Evolutionary conservation across 2,329 filamentous ascomycete genomes (phyloP), one percentile per base, ranked within the genome.

Genomic region (Catunica adiposa): DNA sequence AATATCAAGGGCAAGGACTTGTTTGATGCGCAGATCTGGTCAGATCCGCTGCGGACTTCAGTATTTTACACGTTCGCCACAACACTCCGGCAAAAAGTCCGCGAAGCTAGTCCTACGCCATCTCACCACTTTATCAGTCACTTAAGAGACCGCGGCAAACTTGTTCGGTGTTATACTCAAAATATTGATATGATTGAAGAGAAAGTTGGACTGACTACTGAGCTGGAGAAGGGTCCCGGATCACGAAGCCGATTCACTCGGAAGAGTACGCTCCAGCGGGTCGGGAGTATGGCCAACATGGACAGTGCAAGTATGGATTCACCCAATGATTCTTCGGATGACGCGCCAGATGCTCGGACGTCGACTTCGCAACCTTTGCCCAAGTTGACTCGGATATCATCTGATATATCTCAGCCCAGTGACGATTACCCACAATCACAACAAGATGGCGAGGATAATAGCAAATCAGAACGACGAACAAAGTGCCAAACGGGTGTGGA

Each of bases 121-220:
- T 83, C 80, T 1, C 83, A 87, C 66, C 77, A 76, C 56, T 86
- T 87, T 63, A 82, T 87, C 61, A 75, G 77, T 46, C 76, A 80
- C 34, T 70, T 87, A 3, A 74, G 81, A 47, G 80, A 86, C 63
- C 74, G 77, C 3, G 80, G 82, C 2, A 82, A 83, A 60, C 71
- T 87, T 3, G 80, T 85, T 31, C 72, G 83, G 40, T 84, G 82
- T 62, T 87, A 87, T 62, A 86, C 83, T 0, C 83, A 87, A 61
- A 87, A 86, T 60, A 86, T 87, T 60, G 83, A 87, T 61, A 79
- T 80, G 59, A 77, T 87, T 5, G 83, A 87, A 63, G 79, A 82
- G 62, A 80, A 83, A 56, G 80, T 84, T 46, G 83, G 82, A 2
- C 69, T 86, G 2, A 78, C 74, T 15, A 84, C 80, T 0, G 75